Conservation (phyloP, 2,329 filamentous ascomycete species). For the Podosphaera xanthii region DNA sequence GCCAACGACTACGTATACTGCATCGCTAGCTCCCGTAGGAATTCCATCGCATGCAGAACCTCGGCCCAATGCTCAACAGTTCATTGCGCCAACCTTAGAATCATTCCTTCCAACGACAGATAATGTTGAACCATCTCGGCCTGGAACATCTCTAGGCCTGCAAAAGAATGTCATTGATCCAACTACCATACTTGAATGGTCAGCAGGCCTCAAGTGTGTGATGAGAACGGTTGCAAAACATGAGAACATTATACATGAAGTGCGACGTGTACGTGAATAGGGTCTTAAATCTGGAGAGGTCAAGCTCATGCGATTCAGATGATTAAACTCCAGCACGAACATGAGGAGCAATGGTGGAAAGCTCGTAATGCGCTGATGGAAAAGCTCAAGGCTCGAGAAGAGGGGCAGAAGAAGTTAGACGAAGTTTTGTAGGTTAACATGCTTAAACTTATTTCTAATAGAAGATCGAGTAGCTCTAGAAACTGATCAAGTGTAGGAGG, state of each 20-base stretch:
- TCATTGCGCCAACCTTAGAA: background rate
- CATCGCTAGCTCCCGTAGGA: conserved; percentile 17
- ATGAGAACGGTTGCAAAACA: conserved; percentile 25
- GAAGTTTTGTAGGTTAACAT: conserved; percentile 26
- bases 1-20: conserved; percentile 7
- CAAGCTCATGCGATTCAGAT: conserved; percentile 19
- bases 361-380: conserved; percentile 26
- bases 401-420: conserved; percentile 29
- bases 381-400: conserved; percentile 26
- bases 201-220: conserved; percentile 25
- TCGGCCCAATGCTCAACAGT: background rate
- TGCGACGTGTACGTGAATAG: conserved; percentile 16
- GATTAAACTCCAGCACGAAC: conserved; percentile 37
- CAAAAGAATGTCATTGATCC: conserved; percentile 18
- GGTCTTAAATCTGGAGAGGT: background rate
- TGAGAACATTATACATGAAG: conserved; percentile 21
- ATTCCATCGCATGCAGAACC: background rate
- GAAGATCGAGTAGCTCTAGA: background rate
- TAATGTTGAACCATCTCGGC: conserved; percentile 3
- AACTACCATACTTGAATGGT: conserved; percentile 27
- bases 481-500: conserved; percentile 16
- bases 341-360: conserved; percentile 38
- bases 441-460: background rate
- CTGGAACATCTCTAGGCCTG: conserved; percentile 9
- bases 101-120: background rate